A percentile compares a stretch with the other conserved stretches of the same genome.
phyloP scores from a whole-genome alignment of 129 eudicot species.

The Apium graveolens region DNA sequence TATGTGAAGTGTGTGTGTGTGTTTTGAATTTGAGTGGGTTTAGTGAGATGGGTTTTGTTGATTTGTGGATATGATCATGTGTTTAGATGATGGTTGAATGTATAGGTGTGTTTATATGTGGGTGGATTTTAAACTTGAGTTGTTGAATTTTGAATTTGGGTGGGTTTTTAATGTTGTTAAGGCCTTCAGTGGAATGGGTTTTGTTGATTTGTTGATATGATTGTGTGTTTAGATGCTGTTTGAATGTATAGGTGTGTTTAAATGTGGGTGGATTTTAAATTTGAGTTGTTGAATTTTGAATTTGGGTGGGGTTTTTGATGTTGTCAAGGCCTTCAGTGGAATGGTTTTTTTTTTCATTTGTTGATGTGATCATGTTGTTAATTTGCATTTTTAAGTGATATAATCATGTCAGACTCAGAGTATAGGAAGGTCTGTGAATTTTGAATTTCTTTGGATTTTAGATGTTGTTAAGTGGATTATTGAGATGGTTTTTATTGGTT shows the following conservation, averaged over 20 bases:
- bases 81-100: neutral
- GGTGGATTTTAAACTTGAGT: too few species aligned
- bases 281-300: neutral
- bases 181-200: neutral
- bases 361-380: neutral
- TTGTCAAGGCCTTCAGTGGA: neutral
- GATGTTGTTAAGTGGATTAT: too few species aligned
- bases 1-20: neutral
- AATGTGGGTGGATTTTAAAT: neutral
- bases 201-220: neutral
- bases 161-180: neutral
- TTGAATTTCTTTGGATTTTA: too few species aligned
- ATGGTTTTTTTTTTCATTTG: neutral
- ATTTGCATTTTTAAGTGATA: too few species aligned
- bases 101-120: neutral
- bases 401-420: too few species aligned
- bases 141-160: neutral
- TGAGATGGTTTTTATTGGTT: neutral
- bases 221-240: neutral
- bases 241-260: neutral
- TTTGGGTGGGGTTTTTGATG: neutral
- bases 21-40: neutral
- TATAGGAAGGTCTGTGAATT: too few species aligned
- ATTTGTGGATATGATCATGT: neutral
- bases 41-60: neutral